phyloP scores from a whole-genome alignment of 1,284 basidiomycete species.

The Limonomyces culmigenus region DNA sequence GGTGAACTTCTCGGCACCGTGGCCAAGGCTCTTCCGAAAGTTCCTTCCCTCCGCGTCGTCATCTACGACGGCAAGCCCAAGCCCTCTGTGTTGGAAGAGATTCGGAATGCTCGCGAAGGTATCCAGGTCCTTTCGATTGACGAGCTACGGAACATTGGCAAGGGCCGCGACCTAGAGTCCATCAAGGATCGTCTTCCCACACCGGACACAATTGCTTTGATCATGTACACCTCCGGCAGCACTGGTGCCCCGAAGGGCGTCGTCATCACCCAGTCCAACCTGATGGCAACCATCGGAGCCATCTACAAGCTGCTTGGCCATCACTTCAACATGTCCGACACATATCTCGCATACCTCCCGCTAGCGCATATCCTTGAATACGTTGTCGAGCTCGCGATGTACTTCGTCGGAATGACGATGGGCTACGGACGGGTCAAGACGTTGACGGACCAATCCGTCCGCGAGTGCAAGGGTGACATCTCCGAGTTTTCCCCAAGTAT shows the following conservation, averaged over 20 bases:
- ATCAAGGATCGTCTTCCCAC: slow-evolving; percentile 38
- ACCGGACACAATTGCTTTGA: slow-evolving; percentile 62
- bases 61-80: slow-evolving; percentile 75
- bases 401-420: slow-evolving; percentile 55
- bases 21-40: slow-evolving; percentile 49
- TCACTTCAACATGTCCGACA: slow-evolving; percentile 51
- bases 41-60: slow-evolving; percentile 59
- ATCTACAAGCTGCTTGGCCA: slow-evolving; percentile 66
- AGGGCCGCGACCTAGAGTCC: slow-evolving; percentile 30
- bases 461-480: slow-evolving; percentile 85
- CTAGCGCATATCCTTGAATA: slow-evolving; percentile 88
- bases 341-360: slow-evolving; percentile 82
- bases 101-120: slow-evolving; percentile 34
- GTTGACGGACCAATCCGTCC: slow-evolving; percentile 81
- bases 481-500: slow-evolving; percentile 67
- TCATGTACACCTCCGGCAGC: slow-evolving; percentile 96
- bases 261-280: slow-evolving; percentile 75
- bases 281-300: slow-evolving; percentile 73
- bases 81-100: slow-evolving; percentile 34
- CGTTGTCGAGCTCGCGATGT: slow-evolving; percentile 55
- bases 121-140: slow-evolving; percentile 51
- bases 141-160: slow-evolving; percentile 53
- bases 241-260: slow-evolving; percentile 93
- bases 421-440: slow-evolving; percentile 94
- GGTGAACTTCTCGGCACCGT: slow-evolving; percentile 71